phyloP scores from a whole-genome alignment of 768 basidiomycete genomes.

The Russula sp. region DNA sequence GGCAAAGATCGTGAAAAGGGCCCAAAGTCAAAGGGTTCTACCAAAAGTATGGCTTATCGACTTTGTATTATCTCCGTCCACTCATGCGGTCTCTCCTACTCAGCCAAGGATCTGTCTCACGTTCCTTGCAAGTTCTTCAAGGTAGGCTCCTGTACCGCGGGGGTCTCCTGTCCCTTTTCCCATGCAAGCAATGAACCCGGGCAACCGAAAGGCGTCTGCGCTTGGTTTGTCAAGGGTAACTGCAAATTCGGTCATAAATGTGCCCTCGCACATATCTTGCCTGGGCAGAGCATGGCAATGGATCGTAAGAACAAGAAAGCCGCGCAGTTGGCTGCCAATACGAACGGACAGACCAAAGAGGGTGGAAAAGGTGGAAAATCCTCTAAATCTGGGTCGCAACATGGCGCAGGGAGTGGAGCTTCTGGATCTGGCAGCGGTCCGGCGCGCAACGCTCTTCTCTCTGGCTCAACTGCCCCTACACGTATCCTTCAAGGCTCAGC shows the following conservation, averaged over 20 bases:
- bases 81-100: constrained; percentile 5
- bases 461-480: constrained; percentile 65
- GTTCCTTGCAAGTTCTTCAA: constrained; percentile 98
- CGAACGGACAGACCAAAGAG: constrained; percentile 30
- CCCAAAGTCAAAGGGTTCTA: constrained; percentile 23
- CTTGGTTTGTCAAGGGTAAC: constrained; percentile 92
- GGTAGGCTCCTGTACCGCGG: constrained; percentile 90
- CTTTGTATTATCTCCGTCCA: constrained; percentile 1
- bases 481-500: constrained; percentile 37
- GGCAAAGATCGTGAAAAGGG: constrained; percentile 21
- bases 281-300: constrained; percentile 92
- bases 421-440: constrained; percentile 18
- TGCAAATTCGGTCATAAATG: constrained; percentile 78
- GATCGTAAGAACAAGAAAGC: constrained; percentile 97
- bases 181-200: constrained; percentile 69
- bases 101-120: constrained; percentile 86
- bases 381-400: constrained; percentile 32
- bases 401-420: constrained; percentile 10
- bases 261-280: constrained; percentile 88
- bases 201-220: constrained; percentile 71
- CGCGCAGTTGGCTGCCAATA: constrained; percentile 54
- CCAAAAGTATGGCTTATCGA: constrained; percentile 22
- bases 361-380: constrained; percentile 31
- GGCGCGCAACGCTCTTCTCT: constrained; percentile 32
- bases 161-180: constrained; percentile 92